Base-by-base conservation (phyloP, 108 stramenopile species). In the Skeletonema tropicum region DNA sequence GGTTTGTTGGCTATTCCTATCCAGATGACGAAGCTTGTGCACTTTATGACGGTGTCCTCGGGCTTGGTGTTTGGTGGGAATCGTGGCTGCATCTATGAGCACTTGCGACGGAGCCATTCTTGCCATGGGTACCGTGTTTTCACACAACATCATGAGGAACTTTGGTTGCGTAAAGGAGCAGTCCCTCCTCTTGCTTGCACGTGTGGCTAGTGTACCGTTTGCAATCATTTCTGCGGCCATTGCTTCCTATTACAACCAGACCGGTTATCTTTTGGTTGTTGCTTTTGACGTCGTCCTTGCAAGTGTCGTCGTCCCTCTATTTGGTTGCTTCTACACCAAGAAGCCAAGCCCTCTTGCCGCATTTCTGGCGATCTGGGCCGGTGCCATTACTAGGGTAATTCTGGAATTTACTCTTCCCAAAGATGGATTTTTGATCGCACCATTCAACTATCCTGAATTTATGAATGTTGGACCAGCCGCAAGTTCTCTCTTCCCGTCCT, bases 211-310 rank as follows among this genome's bases (percentile, higher is more conserved):
- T 23, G 36, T 90, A 30, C 90, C 90, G 30, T 70, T 91, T 17
- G 82, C 92, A 14, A 19, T 87, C 15, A 66, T 69, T 49, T 68
- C 89, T 13, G 74, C 83, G 14, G 63, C 86, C 26, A 86, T 94
- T 81, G 92, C 90, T 30, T 70, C 86, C 15, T 84, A 60, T 73
- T 89, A 88, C 77, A 41, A 48, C 46, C 65, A 74, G 17, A 89
- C 92, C 0, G 92, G 92, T 59, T 94, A 94, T 48, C 79, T 94
- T 57, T 66, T 94, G 41, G 85, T 91, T 71, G 94, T 94, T 26
- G 94, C 94, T n/a, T 94, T 94, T 68, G 94, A 94, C 64, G 75
- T 92, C 33, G 91, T 92, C 11, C 66, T 94, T 49, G 94, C 94
- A 8, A 84, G 89, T 25, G 83, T 83, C 38, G 88, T 94, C 57